Base-by-base conservation (phyloP, 495 filamentous ascomycete genomes). In the Evernia prunastri region DNA sequence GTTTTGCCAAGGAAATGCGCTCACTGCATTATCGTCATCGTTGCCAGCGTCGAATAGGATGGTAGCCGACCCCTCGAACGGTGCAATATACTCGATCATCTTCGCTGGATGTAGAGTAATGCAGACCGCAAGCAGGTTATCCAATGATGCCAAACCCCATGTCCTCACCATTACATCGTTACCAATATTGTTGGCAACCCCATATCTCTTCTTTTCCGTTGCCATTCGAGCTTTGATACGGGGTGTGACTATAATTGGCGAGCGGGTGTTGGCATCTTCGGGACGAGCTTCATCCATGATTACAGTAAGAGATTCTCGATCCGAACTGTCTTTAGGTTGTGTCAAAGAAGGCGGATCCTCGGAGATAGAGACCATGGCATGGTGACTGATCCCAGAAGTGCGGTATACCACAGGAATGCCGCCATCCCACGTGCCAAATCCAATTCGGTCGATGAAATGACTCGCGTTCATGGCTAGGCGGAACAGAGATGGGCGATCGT, bases 61-160 rank as follows among this genome's bases (percentile, higher is more conserved):
- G 0, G 64, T 72, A 18, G 73, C 61, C 20, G 65, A 67, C 35
- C 81, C 77, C 23, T 78, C 76, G 20, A 74, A 72, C 3, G 72
- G 58, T 0, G 75, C 74, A 2, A 71, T 72, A 66, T 85, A 85
- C 59, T 84, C 79, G 37, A 84, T 64, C 73, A 80, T 78, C 66
- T 84, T 78, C 10, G 77, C 79, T 0, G 82, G 81, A 64, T 84
- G 80, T 59, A 76, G 59, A 2, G 77, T 80, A 58, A 80, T 69
- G 23, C 77, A 77, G 3, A 72, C 72, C 1, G 77, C 80, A 42
- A 76, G 31, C 4, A 77, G 67, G 42, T 76, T 74, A 18, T 72
- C 69, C 25, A 75, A 68, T 17, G 77, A 75, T n/a, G 79, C 72
- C 0, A 84, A 63, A 18, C 83, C 83, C 81, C 82, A 83, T n/a